phyloP scores from a whole-genome alignment of 768 basidiomycete genomes.

The Artomyces pyxidatus region DNA sequence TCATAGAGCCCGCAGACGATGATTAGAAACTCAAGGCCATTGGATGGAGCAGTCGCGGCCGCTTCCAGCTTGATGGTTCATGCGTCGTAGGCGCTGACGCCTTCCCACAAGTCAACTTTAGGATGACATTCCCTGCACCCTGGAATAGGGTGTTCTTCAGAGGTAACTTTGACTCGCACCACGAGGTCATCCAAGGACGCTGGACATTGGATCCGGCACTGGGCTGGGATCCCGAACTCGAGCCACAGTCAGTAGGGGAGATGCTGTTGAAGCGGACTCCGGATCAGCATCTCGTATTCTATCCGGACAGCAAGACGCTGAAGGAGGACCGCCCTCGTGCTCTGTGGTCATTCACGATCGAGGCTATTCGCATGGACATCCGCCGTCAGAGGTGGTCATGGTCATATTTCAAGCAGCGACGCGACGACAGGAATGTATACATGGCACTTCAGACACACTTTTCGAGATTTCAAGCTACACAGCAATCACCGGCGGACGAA shows the following conservation, averaged over 20 bases:
- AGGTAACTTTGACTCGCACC: not conserved
- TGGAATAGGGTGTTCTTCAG: not conserved
- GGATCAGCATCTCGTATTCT: conserved; percentile 6
- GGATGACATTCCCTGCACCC: not conserved
- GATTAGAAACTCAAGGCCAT: conserved; percentile 2
- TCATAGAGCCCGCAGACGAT: not conserved
- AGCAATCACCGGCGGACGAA: too few species aligned
- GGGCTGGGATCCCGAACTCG: not conserved
- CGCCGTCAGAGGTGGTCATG: conserved; percentile 12
- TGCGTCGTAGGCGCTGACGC: not conserved
- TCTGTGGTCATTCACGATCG: conserved; percentile 13
- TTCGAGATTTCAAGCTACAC: not conserved
- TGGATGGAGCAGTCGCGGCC: not conserved
- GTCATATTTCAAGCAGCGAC: conserved; percentile 13
- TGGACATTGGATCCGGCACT: not conserved
- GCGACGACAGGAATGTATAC: conserved; percentile 4
- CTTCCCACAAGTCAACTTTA: not conserved
- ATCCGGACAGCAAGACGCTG: conserved; percentile 1
- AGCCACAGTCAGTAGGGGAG: not conserved
- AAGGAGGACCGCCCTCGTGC: conserved; percentile 1
- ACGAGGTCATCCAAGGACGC: not conserved
- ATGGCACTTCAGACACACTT: not conserved
- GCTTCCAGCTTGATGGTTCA: not conserved
- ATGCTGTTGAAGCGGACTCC: conserved; percentile 12
- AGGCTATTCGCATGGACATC: conserved; percentile 6